A percentile compares a stretch with the other conserved stretches of the same genome.
Evolutionary conservation across 129 eudicot species (phyloP).

Genomic region (Saposhnikovia divaricata): DNA sequence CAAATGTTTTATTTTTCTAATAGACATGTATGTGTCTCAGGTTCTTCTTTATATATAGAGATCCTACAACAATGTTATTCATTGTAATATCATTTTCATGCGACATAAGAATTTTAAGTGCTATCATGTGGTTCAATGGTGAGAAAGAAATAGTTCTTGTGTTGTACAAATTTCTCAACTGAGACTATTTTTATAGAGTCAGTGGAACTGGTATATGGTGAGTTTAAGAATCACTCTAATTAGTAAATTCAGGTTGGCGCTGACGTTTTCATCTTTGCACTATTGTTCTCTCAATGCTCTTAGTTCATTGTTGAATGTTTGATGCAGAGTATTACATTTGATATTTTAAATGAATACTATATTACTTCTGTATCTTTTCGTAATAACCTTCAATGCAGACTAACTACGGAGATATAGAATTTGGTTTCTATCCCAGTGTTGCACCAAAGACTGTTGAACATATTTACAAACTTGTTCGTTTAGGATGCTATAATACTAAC

Average conservation of each 20-base stretch:
- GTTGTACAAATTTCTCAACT: neutral
- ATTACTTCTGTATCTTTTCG: neutral
- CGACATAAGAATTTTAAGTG: neutral
- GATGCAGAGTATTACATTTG: neutral
- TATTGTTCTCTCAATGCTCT: neutral
- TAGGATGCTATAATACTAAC: slow-evolving; percentile 92
- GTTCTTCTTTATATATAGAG: no score
- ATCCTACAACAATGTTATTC: neutral
- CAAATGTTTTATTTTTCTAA: no score
- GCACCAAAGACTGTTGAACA: slow-evolving; percentile 94
- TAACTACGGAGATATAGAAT: slow-evolving; percentile 87
- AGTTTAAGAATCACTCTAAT: neutral
- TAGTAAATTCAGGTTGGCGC: neutral
- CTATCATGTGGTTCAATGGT: neutral
- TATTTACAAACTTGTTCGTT: slow-evolving; percentile 92
- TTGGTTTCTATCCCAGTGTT: slow-evolving; percentile 91
- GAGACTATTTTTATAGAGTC: neutral
- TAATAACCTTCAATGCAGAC: slow-evolving; percentile 46
- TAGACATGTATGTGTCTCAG: no score
- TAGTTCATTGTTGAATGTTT: neutral
- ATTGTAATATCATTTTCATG: neutral
- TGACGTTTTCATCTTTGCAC: neutral
- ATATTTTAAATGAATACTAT: neutral
- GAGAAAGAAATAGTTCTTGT: neutral
- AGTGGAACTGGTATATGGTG: neutral